Conservation (phyloP, 2,329 filamentous ascomycete genomes). For the Pseudogymnoascus sp. region DNA sequence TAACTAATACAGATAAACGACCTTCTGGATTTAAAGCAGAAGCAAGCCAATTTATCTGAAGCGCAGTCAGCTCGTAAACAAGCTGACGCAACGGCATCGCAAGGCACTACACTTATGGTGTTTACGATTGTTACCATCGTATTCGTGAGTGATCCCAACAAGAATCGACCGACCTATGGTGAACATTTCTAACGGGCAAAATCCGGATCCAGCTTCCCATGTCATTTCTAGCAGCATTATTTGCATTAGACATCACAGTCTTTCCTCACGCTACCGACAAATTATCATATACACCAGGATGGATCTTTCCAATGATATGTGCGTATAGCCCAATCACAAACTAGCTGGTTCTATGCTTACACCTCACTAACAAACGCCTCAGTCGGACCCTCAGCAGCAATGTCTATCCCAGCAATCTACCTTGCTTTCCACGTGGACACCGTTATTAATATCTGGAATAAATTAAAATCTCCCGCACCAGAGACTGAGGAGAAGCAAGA, state of each 20-base stretch:
- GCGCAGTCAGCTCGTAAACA: conserved; percentile 34
- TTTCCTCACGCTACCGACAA: not conserved
- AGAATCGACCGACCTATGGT: not conserved
- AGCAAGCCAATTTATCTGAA: conserved; percentile 38
- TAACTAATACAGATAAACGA: conserved; percentile 19
- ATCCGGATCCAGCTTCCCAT: not conserved
- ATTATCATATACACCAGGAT: not conserved
- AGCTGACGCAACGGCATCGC: conserved; percentile 21
- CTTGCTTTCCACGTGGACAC: not conserved
- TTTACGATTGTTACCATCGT: conserved; percentile 40
- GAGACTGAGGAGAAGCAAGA: not conserved
- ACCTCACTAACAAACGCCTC: not conserved
- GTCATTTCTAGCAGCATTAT: not conserved
- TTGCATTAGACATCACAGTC: not conserved
- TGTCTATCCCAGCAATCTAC: conserved; percentile 1
- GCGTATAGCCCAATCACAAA: not conserved
- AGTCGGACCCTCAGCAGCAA: not conserved
- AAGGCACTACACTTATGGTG: conserved; percentile 35
- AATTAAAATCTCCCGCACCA: not conserved
- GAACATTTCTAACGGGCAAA: not conserved
- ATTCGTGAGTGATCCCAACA: conserved; percentile 29
- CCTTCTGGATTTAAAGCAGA: conserved; percentile 37
- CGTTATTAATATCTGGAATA: not conserved
- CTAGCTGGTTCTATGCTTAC: not conserved
- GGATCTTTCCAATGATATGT: conserved; percentile 4